Conservation (phyloP, 2,329 filamentous ascomycete species). For the Sporothrix pseudoabietina region DNA sequence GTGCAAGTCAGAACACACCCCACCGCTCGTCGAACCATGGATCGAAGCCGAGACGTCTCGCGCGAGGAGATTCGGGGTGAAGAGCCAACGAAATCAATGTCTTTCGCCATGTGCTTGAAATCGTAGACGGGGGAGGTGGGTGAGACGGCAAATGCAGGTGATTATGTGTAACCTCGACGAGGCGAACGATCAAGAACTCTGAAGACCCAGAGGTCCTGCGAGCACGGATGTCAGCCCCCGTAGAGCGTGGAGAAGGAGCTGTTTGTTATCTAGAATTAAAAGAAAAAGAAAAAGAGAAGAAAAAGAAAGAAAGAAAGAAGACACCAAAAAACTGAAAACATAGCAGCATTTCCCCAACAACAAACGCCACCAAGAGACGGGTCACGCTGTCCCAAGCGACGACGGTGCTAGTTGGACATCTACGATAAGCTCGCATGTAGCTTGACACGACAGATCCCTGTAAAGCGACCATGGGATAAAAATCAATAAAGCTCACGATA, state of each 20-base stretch:
- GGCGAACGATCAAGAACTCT: background rate
- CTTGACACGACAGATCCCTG: background rate
- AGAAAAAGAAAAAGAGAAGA: background rate
- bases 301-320: background rate
- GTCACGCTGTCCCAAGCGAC: background rate
- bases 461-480: too few species aligned
- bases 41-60: conserved; percentile 17
- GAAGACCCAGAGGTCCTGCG: background rate
- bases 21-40: background rate
- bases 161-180: conserved; percentile 8
- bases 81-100: background rate
- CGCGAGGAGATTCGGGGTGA: background rate
- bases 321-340: background rate
- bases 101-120: background rate
- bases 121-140: background rate
- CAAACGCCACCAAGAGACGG: background rate
- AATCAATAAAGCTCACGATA: background rate
- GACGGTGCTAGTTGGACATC: background rate
- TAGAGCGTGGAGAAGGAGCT: background rate
- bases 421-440: background rate
- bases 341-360: conserved; percentile 6
- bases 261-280: too few species aligned
- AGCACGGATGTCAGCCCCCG: background rate
- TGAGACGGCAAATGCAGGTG: background rate
- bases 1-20: background rate